phyloP scores from a whole-genome alignment of 2,329 filamentous ascomycete genomes.

The Exserohilum rostratum region DNA sequence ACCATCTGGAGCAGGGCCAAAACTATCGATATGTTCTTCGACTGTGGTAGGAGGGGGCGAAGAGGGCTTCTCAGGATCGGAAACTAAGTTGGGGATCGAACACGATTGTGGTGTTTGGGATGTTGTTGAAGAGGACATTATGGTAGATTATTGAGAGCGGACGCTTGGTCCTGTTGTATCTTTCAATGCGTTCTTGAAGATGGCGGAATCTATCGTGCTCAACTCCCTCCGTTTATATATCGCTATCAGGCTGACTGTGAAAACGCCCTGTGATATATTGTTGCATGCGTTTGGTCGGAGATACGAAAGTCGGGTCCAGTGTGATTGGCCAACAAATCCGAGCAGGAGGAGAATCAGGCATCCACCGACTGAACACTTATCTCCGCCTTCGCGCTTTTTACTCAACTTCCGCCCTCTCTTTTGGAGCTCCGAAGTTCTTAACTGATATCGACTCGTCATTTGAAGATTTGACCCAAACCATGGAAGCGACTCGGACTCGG shows the following conservation, averaged over 20 bases:
- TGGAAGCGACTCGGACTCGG: conserved; percentile 25
- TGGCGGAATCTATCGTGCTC: neutral
- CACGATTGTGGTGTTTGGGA: neutral
- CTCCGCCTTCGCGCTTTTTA: neutral
- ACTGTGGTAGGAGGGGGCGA: neutral
- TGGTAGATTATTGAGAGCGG: neutral
- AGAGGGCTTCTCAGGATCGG: neutral
- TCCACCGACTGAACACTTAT: neutral
- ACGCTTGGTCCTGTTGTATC: neutral
- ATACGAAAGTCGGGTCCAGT: conserved; percentile 5
- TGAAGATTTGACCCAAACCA: neutral
- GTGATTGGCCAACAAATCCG: neutral
- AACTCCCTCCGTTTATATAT: neutral
- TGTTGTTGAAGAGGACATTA: neutral
- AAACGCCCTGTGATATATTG: conserved; percentile 29
- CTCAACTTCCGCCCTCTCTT: neutral
- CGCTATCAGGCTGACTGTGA: neutral
- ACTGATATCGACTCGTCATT: neutral
- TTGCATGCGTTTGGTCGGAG: neutral
- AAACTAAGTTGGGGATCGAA: neutral
- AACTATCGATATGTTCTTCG: conserved; percentile 24
- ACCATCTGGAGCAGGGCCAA: neutral
- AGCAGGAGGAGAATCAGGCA: neutral
- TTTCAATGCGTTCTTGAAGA: neutral
- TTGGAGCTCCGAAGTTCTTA: too few relatives aligned